These are phyloP conservation scores for Asclepias syriaca DNA, from an alignment of 257 asterid genomes.

Conservation along the genomic window DNA sequence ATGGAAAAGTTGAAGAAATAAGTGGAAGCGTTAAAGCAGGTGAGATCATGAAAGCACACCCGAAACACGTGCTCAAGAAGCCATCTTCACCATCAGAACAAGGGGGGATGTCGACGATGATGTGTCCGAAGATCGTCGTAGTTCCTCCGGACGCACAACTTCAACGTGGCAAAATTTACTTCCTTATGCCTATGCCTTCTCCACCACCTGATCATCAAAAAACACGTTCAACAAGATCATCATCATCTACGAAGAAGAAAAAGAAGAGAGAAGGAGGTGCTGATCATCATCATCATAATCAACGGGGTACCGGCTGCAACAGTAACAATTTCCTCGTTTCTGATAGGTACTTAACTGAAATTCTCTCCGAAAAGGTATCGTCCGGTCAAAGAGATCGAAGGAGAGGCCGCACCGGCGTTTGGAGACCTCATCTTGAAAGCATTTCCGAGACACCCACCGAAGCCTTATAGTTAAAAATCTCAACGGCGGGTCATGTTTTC, in stretches of 20 bases:
- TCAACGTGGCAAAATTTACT: slow-evolving; percentile 87
- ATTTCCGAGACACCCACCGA: slow-evolving; percentile 67
- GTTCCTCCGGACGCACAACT: slow-evolving; percentile 80
- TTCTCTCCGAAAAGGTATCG: slow-evolving; percentile 64
- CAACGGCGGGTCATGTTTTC: neutral
- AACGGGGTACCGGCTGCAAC: too few species aligned
- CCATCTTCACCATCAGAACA: slow-evolving; percentile 50
- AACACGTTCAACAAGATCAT: slow-evolving; percentile 14
- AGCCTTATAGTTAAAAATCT: neutral
- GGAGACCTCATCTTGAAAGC: slow-evolving; percentile 90
- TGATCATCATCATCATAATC: too few species aligned
- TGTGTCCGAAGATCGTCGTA: slow-evolving; percentile 59
- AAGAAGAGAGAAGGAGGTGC: slow-evolving; percentile 27
- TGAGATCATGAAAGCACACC: slow-evolving; percentile 75
- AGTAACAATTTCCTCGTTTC: slow-evolving; percentile 27
- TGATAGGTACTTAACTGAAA: slow-evolving; percentile 74
- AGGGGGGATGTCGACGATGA: slow-evolving; percentile 18
- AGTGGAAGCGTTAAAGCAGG: slow-evolving; percentile 60
- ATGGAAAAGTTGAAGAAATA: slow-evolving; percentile 80
- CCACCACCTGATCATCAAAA: neutral
- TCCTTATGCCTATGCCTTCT: slow-evolving; percentile 72
- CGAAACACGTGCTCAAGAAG: slow-evolving; percentile 81
- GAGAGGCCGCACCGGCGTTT: slow-evolving; percentile 73
- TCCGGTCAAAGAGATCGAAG: slow-evolving; percentile 61
- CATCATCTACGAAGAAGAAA: slow-evolving; percentile 24